These are phyloP conservation scores for Drosera spatulata DNA, from an alignment of 179 eudicot genomes.

Conservation along the genomic window DNA sequence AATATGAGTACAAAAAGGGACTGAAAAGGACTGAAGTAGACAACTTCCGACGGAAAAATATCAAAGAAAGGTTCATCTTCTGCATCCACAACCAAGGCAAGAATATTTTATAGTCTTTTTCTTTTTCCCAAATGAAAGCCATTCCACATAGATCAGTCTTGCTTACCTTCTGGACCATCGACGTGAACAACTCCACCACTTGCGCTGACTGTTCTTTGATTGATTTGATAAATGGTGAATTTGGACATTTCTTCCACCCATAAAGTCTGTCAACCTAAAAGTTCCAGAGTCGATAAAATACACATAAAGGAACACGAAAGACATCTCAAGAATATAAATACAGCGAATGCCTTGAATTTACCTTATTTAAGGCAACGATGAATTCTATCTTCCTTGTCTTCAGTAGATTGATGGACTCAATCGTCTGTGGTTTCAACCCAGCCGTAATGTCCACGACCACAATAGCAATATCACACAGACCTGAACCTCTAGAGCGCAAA, in stretches of 20 bases:
- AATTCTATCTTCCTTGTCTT: slow-evolving; percentile 87
- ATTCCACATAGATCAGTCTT: too few species aligned
- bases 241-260: slow-evolving; percentile 72
- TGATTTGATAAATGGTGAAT: slow-evolving; percentile 67
- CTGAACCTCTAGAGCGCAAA: slow-evolving; percentile 83
- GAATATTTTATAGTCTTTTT: too few species aligned
- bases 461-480: slow-evolving; percentile 87
- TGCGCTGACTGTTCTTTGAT: slow-evolving; percentile 74
- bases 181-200: slow-evolving; percentile 63
- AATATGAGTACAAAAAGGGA: not conserved
- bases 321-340: too few species aligned
- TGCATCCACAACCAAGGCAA: too few species aligned
- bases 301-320: too few species aligned
- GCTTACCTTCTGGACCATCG: slow-evolving; percentile 51
- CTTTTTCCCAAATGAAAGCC: too few species aligned
- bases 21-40: not conserved
- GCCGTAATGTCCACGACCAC: slow-evolving; percentile 93
- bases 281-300: slow-evolving; percentile 4
- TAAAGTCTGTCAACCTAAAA: slow-evolving; percentile 78
- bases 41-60: not conserved
- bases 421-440: slow-evolving; percentile 88
- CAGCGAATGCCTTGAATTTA: slow-evolving; percentile 11
- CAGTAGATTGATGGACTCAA: slow-evolving; percentile 84
- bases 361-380: slow-evolving; percentile 90
- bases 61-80: not conserved